These are phyloP conservation scores for Starmerella bacillaris DNA, from an alignment of 805 yeast species.

Conservation along the genomic window DNA sequence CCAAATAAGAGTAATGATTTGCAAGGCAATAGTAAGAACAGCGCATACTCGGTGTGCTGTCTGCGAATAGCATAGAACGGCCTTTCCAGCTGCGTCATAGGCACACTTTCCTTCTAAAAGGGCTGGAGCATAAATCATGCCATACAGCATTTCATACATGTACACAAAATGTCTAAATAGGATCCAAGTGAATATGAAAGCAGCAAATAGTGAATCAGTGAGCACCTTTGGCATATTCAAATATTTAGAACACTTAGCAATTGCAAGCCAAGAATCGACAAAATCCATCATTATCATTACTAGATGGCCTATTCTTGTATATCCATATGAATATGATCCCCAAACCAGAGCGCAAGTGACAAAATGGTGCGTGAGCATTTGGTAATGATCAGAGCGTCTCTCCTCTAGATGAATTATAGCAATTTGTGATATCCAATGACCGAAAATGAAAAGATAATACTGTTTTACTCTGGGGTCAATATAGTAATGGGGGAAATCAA, in stretches of 20 bases:
- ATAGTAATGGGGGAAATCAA: slow-evolving; percentile 57
- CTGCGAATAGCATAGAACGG: slow-evolving; percentile 22
- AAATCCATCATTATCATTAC: slow-evolving; percentile 67
- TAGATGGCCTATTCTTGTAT: slow-evolving; percentile 60
- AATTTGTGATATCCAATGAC: slow-evolving; percentile 66
- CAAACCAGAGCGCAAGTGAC: slow-evolving; percentile 49
- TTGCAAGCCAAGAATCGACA: slow-evolving; percentile 52
- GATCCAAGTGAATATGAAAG: slow-evolving; percentile 56
- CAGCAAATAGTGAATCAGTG: slow-evolving; percentile 53
- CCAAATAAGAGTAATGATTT: slow-evolving; percentile 53
- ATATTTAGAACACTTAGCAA: slow-evolving; percentile 64
- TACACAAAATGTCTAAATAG: slow-evolving; percentile 54
- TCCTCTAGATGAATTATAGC: slow-evolving; percentile 61
- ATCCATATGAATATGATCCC: slow-evolving; percentile 59
- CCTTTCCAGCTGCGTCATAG: slow-evolving; percentile 8
- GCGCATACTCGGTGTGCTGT: slow-evolving; percentile 29
- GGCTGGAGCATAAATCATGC: slow-evolving; percentile 30
- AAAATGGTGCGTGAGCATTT: slow-evolving; percentile 80
- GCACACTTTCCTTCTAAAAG: slow-evolving; percentile 22
- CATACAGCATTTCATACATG: slow-evolving; percentile 46
- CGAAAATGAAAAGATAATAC: slow-evolving; percentile 57
- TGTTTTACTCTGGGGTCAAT: slow-evolving; percentile 37
- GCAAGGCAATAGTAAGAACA: slow-evolving; percentile 43
- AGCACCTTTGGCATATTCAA: slow-evolving; percentile 33
- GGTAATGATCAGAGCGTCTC: slow-evolving; percentile 61